phyloP scores from a whole-genome alignment of 2,329 filamentous ascomycete species.

The Graphilbum sp. region DNA sequence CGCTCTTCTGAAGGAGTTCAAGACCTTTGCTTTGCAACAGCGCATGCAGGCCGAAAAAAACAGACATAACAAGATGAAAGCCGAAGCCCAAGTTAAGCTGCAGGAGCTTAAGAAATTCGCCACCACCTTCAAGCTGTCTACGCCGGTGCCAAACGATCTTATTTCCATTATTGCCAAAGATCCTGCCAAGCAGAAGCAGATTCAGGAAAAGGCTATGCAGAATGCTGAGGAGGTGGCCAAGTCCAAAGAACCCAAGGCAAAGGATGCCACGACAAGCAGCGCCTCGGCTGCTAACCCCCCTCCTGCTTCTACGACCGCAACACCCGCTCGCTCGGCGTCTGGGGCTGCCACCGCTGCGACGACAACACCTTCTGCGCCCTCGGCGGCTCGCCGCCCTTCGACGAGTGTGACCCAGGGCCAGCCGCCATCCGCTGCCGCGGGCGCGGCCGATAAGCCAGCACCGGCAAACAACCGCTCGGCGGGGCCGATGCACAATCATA shows the following conservation, averaged over 20 bases:
- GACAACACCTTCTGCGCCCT: not conserved
- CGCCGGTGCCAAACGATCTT: constrained; percentile 78
- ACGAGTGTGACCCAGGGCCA: not conserved
- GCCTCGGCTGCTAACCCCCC: not conserved
- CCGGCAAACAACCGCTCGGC: constrained; percentile 3
- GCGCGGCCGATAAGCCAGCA: not conserved
- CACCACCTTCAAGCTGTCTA: constrained; percentile 82
- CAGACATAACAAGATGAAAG: constrained; percentile 40
- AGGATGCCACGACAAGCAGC: constrained; percentile 28
- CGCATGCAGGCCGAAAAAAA: constrained; percentile 38
- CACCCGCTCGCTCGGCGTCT: not conserved
- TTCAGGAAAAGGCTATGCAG: constrained; percentile 72
- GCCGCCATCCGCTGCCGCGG: not conserved
- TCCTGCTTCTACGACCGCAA: not conserved
- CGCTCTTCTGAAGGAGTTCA: constrained; percentile 47
- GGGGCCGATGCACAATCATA: constrained; percentile 10
- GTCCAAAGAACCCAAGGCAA: constrained; percentile 35
- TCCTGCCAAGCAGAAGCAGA: constrained; percentile 82
- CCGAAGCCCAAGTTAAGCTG: constrained; percentile 80
- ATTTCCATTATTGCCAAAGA: constrained; percentile 95
- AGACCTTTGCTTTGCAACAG: constrained; percentile 43
- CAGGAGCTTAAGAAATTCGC: constrained; percentile 95
- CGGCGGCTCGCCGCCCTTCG: not conserved
- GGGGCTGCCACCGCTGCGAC: constrained; percentile 3
- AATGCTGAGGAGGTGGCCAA: constrained; percentile 49